These are phyloP conservation scores for Schwanniomyces polymorphus DNA, from an alignment of 805 yeast species.

Conservation along the genomic window DNA sequence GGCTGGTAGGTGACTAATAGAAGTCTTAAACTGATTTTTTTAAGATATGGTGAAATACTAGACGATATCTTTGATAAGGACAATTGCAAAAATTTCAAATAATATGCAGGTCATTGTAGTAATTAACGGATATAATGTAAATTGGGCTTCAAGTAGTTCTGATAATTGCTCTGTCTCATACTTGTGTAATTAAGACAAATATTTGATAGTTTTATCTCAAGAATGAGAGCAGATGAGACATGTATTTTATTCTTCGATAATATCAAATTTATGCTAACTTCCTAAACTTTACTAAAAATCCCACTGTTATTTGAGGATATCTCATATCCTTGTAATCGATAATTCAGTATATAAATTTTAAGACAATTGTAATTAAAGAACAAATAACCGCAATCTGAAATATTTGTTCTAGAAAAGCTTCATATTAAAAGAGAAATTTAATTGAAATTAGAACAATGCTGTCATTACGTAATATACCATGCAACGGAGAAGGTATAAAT, in stretches of 20 bases:
- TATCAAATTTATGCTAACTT: too few species aligned
- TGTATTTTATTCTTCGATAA: too few species aligned
- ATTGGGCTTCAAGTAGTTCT: background rate
- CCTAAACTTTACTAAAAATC: too few species aligned
- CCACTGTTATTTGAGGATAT: too few species aligned
- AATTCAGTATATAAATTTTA: too few species aligned
- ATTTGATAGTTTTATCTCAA: too few species aligned
- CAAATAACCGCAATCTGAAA: too few species aligned
- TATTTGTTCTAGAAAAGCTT: background rate
- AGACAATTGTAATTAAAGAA: too few species aligned
- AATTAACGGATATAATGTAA: background rate
- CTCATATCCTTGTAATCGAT: too few species aligned
- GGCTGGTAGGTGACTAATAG: background rate
- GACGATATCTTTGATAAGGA: background rate
- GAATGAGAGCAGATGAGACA: too few species aligned
- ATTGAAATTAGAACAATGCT: background rate
- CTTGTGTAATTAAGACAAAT: background rate
- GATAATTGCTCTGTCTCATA: background rate
- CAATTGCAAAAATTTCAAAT: background rate
- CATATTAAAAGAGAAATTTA: background rate
- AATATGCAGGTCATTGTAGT: background rate
- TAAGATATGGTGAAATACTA: background rate
- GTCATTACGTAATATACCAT: background rate
- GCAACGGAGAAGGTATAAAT: too few species aligned
- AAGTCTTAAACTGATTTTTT: background rate